phyloP scores from a whole-genome alignment of 164 flowering plant genomes.

The Berberis thunbergii region DNA sequence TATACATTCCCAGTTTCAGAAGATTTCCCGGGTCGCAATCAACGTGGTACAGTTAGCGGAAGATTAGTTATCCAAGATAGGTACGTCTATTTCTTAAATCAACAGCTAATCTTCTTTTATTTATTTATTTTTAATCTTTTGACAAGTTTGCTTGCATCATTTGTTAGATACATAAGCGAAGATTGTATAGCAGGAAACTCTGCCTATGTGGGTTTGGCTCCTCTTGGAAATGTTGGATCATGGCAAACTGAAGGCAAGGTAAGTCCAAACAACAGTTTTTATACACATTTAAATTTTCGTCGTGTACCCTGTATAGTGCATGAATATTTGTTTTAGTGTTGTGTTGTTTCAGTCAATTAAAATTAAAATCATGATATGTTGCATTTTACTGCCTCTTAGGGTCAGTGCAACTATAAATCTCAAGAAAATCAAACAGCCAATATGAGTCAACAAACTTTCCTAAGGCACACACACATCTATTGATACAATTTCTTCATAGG shows the following conservation, averaged over 20 bases:
- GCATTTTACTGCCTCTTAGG: no score
- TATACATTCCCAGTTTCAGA: conserved; percentile 60
- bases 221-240: conserved; percentile 68
- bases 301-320: no score
- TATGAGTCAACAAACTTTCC: no score
- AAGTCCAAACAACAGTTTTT: neutral
- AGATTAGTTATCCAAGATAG: conserved; percentile 53
- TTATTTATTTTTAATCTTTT: neutral
- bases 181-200: conserved; percentile 30
- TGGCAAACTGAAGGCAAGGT: conserved; percentile 94
- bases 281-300: no score
- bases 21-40: conserved; percentile 42
- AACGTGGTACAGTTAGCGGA: conserved; percentile 57
- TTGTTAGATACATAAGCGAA: conserved; percentile 32
- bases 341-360: no score
- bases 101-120: neutral
- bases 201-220: conserved; percentile 79
- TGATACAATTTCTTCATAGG: conserved; percentile 24
- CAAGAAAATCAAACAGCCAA: no score
- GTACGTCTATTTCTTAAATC: conserved; percentile 17
- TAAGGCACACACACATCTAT: no score
- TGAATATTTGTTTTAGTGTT: no score
- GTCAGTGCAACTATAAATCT: no score
- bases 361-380: no score
- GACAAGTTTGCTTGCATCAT: neutral